Conservation (phyloP, 371 early-diverging fungal species). For the Furculomyces boomerangus region DNA sequence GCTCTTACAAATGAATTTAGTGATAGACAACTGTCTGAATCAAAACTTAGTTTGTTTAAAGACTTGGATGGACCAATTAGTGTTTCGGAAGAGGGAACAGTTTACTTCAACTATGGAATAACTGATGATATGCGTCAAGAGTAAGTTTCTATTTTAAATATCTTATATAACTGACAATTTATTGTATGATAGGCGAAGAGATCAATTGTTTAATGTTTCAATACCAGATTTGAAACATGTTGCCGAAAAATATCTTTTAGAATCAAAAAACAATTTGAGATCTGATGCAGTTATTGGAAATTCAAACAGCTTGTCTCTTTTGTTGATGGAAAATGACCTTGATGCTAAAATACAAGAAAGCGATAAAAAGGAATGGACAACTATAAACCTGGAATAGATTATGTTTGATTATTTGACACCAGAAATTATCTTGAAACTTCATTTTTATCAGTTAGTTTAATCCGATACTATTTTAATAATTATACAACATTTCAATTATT, state of each 20-base stretch:
- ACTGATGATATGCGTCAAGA: conserved; percentile 72
- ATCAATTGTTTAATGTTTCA: conserved; percentile 46
- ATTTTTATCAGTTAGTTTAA: too few species aligned
- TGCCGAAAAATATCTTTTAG: conserved; percentile 42
- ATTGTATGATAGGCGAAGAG: conserved; percentile 31
- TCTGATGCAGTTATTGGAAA: conserved; percentile 24
- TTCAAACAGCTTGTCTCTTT: neutral
- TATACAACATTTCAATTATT: too few species aligned
- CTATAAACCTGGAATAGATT: neutral
- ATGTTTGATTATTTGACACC: too few species aligned
- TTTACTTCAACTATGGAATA: conserved; percentile 51
- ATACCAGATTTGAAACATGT: conserved; percentile 48
- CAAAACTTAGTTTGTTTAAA: conserved; percentile 80
- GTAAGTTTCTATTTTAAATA: neutral
- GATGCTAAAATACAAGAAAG: neutral
- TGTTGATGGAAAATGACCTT: neutral
- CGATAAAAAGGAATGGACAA: neutral
- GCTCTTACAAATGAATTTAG: conserved; percentile 16
- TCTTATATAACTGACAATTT: conserved; percentile 27
- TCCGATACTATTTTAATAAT: too few species aligned
- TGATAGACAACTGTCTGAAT: conserved; percentile 61
- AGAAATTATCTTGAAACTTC: too few species aligned
- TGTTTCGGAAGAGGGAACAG: conserved; percentile 69
- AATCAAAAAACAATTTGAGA: neutral
- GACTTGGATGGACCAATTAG: conserved; percentile 66